Percentiles rank a stretch among this genome's conserved stretches.
These are phyloP conservation scores for Vigna radiata DNA, from an alignment of 306 rosid genomes.

Conservation along the genomic window DNA sequence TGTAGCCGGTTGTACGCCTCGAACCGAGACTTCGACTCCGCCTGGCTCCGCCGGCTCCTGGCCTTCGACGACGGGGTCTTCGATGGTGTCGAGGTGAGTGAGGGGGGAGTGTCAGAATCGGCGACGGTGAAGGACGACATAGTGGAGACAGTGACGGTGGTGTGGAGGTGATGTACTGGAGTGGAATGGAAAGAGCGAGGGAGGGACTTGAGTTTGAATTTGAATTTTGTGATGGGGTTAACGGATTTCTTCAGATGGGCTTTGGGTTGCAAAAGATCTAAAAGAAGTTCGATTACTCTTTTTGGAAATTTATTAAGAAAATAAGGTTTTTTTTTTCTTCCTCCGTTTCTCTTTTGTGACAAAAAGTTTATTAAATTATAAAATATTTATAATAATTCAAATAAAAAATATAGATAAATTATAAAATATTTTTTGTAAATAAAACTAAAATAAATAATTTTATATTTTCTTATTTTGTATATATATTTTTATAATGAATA, in stretches of 20 bases:
- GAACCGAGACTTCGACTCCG: conserved; percentile 67
- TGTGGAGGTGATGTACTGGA: background rate
- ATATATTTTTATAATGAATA: no score
- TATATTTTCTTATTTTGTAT: no score
- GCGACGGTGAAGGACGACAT: conserved; percentile 21
- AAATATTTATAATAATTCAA: no score
- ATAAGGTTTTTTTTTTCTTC: no score
- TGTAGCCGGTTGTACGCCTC: conserved; percentile 97
- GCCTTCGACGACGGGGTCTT: conserved; percentile 63
- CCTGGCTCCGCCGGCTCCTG: conserved; percentile 51
- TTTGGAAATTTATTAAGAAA: no score
- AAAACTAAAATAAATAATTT: no score
- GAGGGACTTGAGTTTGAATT: background rate
- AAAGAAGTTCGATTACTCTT: no score
- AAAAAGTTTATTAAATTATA: no score
- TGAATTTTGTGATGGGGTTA: background rate
- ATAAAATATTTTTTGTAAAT: no score
- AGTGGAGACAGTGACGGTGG: background rate
- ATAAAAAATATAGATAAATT: no score
- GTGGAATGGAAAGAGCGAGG: background rate
- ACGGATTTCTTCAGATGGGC: background rate
- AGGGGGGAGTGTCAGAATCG: background rate
- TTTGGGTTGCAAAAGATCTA: background rate
- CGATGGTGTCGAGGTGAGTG: conserved; percentile 48
- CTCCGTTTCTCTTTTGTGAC: no score